Percentiles rank a stretch among this genome's conserved stretches.
Evolutionary conservation across 257 asterid genomes (phyloP).

Genomic region (Solanum etuberosum): DNA sequence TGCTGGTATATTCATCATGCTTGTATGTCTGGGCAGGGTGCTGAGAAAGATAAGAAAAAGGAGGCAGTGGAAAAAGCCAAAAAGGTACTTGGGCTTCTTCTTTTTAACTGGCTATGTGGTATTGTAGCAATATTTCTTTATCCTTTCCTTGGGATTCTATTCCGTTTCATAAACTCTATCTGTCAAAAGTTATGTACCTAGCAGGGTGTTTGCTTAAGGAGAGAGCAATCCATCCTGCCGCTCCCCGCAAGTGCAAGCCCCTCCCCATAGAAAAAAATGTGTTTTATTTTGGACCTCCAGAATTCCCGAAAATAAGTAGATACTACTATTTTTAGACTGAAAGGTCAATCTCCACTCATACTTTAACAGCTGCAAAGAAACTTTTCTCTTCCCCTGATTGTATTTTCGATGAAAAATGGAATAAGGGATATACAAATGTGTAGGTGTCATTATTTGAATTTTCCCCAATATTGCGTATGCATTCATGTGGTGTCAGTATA

Average conservation of each 20-base stretch:
- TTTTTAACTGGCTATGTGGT: background rate
- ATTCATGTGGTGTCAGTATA: background rate
- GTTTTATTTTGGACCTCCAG: background rate
- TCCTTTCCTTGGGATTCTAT: no score
- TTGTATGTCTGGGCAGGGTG: background rate
- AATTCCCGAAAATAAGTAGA: background rate
- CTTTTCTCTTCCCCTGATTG: background rate
- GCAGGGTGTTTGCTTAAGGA: background rate
- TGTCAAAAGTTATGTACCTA: no score
- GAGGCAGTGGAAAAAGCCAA: background rate
- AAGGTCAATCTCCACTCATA: background rate
- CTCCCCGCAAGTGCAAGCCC: background rate
- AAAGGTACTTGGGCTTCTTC: background rate
- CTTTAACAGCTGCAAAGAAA: background rate
- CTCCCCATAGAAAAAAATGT: background rate
- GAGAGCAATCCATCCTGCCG: background rate
- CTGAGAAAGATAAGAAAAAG: constrained; percentile 3
- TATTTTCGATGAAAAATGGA: background rate
- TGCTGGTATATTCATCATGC: background rate
- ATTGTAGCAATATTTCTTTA: background rate
- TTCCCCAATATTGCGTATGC: background rate
- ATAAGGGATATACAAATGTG: background rate
- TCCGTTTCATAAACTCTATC: no score
- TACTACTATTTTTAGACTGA: background rate
- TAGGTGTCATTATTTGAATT: background rate